Evolutionary conservation across 192 early-diverging fungal genomes (phyloP).

Genomic region (Backusella circina): DNA sequence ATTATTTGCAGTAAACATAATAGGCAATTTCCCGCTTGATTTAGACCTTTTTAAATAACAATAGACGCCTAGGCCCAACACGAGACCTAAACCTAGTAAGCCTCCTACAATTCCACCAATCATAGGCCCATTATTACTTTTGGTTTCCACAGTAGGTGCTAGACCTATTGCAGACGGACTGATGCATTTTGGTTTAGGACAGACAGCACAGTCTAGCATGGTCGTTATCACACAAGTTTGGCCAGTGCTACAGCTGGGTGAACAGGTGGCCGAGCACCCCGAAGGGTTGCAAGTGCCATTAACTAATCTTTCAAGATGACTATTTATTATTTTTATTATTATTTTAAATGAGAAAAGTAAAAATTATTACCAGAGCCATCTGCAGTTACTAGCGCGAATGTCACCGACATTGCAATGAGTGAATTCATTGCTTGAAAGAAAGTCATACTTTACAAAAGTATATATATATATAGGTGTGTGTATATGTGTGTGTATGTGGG

Average conservation of each 20-base stretch:
- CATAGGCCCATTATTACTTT: neutral
- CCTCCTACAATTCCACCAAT: slow-evolving; percentile 12
- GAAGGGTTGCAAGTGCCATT: slow-evolving; percentile 10
- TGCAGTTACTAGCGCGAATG: neutral
- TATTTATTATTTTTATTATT: slow-evolving; percentile 1
- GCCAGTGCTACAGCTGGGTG: slow-evolving; percentile 9
- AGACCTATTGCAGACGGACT: neutral
- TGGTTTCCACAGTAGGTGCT: neutral
- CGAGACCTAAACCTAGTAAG: slow-evolving; percentile 5
- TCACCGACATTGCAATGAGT: neutral
- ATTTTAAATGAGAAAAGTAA: neutral
- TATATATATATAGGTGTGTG: too few species aligned
- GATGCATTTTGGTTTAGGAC: slow-evolving; percentile 26
- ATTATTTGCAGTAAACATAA: slow-evolving; percentile 1
- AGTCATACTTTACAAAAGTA: neutral
- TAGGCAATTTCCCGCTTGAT: neutral
- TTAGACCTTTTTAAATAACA: neutral
- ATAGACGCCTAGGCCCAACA: neutral
- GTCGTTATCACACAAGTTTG: slow-evolving; percentile 18
- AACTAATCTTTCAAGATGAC: slow-evolving; percentile 6
- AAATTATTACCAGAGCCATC: neutral
- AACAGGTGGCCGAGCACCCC: slow-evolving; percentile 4
- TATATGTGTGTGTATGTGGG: neutral
- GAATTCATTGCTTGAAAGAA: neutral
- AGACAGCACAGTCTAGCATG: slow-evolving; percentile 25